phyloP scores from a whole-genome alignment of 2,329 filamentous ascomycete genomes.

The Fusarium coffeatum region DNA sequence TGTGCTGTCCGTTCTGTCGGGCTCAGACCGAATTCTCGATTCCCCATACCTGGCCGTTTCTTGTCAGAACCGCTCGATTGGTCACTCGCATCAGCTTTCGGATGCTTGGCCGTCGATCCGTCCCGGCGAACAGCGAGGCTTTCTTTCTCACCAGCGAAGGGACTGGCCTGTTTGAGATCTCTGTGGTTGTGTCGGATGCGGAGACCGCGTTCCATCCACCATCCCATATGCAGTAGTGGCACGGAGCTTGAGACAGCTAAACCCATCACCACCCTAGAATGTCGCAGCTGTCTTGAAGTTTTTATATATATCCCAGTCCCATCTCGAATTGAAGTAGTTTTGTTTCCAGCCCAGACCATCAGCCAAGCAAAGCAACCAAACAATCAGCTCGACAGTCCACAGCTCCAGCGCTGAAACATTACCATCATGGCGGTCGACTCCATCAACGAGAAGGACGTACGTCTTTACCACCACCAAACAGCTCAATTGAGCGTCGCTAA shows the following conservation, averaged over 20 bases:
- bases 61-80: constrained; percentile 8
- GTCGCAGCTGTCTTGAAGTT: neutral
- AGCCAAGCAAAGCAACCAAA: constrained; percentile 7
- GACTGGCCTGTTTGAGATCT: constrained; percentile 31
- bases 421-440: constrained; percentile 38
- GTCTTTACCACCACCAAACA: neutral
- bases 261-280: constrained; percentile 3
- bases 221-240: constrained; percentile 10
- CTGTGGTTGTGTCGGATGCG: constrained; percentile 37
- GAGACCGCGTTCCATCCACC: constrained; percentile 36
- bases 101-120: constrained; percentile 42
- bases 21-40: constrained; percentile 28
- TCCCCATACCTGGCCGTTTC: constrained; percentile 12
- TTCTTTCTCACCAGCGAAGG: neutral
- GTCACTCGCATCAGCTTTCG: constrained; percentile 16
- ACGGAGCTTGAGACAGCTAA: neutral
- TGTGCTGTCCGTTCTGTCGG: neutral
- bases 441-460: constrained; percentile 32
- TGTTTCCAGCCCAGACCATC: constrained; percentile 10
- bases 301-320: constrained; percentile 34
- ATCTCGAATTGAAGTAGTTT: neutral
- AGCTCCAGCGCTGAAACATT: constrained; percentile 22
- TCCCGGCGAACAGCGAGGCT: constrained; percentile 7
- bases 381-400: constrained; percentile 5
- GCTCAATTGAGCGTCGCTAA: neutral